Conservation (phyloP, 768 basidiomycete species). For the Panus rudis region DNA sequence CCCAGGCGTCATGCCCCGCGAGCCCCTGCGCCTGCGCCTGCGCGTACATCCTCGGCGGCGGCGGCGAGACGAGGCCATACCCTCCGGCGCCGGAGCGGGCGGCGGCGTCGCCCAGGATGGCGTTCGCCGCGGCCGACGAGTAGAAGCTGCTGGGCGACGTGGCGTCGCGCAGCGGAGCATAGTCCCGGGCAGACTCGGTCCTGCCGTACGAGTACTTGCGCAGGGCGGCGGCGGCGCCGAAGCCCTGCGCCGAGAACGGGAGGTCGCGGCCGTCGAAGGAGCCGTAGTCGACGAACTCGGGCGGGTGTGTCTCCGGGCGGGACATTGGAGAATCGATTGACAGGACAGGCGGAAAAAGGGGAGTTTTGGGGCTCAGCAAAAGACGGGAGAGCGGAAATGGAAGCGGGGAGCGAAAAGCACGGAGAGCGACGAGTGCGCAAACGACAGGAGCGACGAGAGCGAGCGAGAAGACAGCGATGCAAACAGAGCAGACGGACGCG, state of each 20-base stretch:
- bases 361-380: slow-evolving; percentile 11
- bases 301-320: slow-evolving; percentile 19
- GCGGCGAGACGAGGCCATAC: neutral
- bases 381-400: slow-evolving; percentile 13
- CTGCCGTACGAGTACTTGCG: neutral
- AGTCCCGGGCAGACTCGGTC: slow-evolving; percentile 4
- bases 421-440: slow-evolving; percentile 22
- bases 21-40: neutral
- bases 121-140: slow-evolving; percentile 13
- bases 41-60: neutral
- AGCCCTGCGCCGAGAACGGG: slow-evolving; percentile 10
- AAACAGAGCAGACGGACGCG: slow-evolving; percentile 21
- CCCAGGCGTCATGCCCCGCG: slow-evolving; percentile 1
- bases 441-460: slow-evolving; percentile 27
- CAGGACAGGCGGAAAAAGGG: slow-evolving; percentile 14
- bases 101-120: no score
- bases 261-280: slow-evolving; percentile 15
- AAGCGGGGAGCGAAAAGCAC: slow-evolving; percentile 19
- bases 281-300: slow-evolving; percentile 17
- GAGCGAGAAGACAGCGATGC: slow-evolving; percentile 27
- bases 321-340: slow-evolving; percentile 18
- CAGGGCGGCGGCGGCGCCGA: slow-evolving; percentile 11
- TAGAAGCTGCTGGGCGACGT: slow-evolving; percentile 8
- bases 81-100: no score
- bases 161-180: slow-evolving; percentile 5